A percentile compares a stretch with the other conserved stretches of the same genome.
Conservation (phyloP, 202 grass and related monocot species). For the Panicum virgatum region DNA sequence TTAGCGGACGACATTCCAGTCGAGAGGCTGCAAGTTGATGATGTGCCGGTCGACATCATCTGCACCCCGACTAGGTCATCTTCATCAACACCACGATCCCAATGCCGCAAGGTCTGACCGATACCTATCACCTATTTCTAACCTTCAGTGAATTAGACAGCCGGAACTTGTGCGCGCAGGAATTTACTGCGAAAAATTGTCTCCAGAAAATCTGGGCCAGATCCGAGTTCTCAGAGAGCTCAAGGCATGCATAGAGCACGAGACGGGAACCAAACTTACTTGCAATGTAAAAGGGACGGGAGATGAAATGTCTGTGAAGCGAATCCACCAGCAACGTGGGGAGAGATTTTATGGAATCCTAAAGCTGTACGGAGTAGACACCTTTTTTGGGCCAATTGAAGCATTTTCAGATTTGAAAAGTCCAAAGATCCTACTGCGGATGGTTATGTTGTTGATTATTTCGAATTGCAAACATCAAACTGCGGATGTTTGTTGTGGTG, state of each 20-base stretch:
- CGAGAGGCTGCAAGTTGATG: constrained; percentile 80
- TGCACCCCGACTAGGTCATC: constrained; percentile 84
- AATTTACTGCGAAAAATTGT: constrained; percentile 95
- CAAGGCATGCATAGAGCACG: constrained; percentile 72
- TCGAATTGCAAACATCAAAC: background rate
- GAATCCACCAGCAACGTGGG: background rate
- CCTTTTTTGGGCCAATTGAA: background rate
- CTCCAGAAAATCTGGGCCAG: constrained; percentile 75
- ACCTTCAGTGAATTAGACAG: background rate
- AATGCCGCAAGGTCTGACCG: constrained; percentile 74
- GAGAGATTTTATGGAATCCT: background rate
- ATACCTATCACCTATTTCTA: background rate
- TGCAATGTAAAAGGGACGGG: background rate
- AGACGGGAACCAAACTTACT: constrained; percentile 62
- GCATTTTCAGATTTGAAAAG: background rate
- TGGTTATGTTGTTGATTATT: background rate
- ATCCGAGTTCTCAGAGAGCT: constrained; percentile 74
- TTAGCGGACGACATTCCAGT: constrained; percentile 84
- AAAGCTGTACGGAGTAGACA: background rate
- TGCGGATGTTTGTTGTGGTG: background rate
- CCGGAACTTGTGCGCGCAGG: constrained; percentile 38
- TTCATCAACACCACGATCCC: constrained; percentile 78
- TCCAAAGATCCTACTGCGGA: background rate
- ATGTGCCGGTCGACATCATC: constrained; percentile 83
- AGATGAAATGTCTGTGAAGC: background rate